Base-by-base conservation (phyloP, 164 flowering plant species). In the Stephania japonica region DNA sequence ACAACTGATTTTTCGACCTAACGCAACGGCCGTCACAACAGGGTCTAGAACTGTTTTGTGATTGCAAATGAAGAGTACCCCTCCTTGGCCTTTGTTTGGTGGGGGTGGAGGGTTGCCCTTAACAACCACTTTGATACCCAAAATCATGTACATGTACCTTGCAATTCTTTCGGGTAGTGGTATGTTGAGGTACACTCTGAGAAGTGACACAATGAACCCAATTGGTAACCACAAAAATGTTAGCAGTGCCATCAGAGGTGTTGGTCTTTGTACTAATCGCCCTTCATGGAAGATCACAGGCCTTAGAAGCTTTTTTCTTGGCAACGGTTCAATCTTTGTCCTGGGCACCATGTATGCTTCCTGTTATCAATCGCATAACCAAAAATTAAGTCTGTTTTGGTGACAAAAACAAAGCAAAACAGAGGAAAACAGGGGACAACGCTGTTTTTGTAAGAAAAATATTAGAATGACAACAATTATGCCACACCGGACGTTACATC, bases 91-190 rank as follows among this genome's bases (percentile, higher is more conserved):
- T 0, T 74, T 68, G 61, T 38, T 80, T 0, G 95, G 91, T 0
- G 96, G 85, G 1, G 91, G 94, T 2, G 98, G 98, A 42, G 98
- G 96, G 24, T 80, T 88, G 23, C 98, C 98, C 73, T 87, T 89
- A 1, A 89, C 87, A 12, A 83, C 69, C 1, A 92, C 76, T 5
- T 85, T 86, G 70, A 91, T 87, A 4, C 96, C 93, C 0, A 88
- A 81, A 69, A 90, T 61, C 65, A 64, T 82, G 69, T 86, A 89
- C 63, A 67, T 85, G 84, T 87, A 79, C 0, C 85, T 70, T 5
- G 84, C 89, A 13, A 85, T 68, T 1, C 82, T 49, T 69, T 88
- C 92, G 0, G 98, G 94, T 21, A 91, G 74, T 2, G 89, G 89
- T 47, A 88, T 73, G 81, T 86, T 87, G 71, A 82, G 71, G 79